Percentiles rank a stretch among this genome's conserved stretches.
Conservation (phyloP, 257 asterid genomes). For the Parsonsia alboflavescens region DNA sequence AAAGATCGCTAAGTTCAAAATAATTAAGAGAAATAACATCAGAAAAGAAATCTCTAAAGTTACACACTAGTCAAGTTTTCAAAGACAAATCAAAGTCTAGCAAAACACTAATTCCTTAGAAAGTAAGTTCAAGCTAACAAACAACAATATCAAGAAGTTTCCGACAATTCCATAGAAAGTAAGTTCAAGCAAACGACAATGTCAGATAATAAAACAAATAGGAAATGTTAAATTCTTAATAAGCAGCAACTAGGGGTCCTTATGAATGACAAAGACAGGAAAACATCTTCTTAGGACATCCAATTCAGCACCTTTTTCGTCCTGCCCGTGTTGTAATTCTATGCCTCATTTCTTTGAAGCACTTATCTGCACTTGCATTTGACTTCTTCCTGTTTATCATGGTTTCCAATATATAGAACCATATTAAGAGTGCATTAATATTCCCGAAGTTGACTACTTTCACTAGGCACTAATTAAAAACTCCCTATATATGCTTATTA, state of each 20-base stretch:
- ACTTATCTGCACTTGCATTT: background rate
- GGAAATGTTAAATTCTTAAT: background rate
- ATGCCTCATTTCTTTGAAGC: background rate
- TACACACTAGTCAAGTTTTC: too few relatives aligned
- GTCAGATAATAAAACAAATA: background rate
- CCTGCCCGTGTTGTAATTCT: background rate
- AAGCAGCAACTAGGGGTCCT: too few relatives aligned
- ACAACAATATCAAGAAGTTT: background rate
- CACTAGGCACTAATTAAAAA: too few relatives aligned
- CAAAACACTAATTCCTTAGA: too few relatives aligned
- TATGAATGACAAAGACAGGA: background rate
- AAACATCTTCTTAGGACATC: background rate
- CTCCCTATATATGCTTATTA: too few relatives aligned
- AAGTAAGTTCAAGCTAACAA: too few relatives aligned
- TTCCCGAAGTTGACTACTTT: too few relatives aligned
- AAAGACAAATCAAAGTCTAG: too few relatives aligned
- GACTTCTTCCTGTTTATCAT: background rate
- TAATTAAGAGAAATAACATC: too few relatives aligned
- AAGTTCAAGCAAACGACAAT: background rate
- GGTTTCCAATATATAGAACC: background rate
- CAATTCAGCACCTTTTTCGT: background rate
- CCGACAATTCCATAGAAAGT: background rate
- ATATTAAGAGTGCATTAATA: background rate
- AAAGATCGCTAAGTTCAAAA: too few relatives aligned
- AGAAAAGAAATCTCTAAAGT: too few relatives aligned